A percentile compares a stretch with the other conserved stretches of the same genome.
Conservation (phyloP, 2,329 filamentous ascomycete species). For the Apiospora arundinis region DNA sequence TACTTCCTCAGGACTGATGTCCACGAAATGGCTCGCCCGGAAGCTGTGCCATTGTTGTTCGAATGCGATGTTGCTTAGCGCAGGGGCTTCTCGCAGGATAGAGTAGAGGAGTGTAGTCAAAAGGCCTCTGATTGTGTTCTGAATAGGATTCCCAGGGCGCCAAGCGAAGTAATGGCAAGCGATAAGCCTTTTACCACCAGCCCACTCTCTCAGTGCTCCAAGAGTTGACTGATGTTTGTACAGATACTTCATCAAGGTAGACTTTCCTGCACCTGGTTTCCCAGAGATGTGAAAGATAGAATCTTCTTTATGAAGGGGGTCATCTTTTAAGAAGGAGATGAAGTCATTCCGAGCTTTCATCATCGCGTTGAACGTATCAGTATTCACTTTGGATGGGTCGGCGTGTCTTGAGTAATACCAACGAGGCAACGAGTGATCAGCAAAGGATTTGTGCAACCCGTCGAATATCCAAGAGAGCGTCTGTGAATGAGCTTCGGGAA, state of each 20-base stretch:
- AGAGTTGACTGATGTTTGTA: neutral
- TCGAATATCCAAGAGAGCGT: neutral
- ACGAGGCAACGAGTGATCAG: too few species aligned
- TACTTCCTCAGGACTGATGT: neutral
- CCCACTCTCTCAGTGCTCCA: neutral
- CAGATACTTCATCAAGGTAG: neutral
- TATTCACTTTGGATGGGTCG: neutral
- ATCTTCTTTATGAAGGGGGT: accelerated
- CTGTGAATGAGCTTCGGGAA: neutral
- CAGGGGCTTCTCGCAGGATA: neutral
- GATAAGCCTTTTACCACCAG: neutral
- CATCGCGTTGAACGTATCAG: neutral
- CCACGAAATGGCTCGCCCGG: neutral
- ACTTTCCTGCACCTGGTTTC: neutral
- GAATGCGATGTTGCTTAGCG: neutral
- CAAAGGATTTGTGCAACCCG: neutral
- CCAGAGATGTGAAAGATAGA: neutral
- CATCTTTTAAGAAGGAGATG: neutral
- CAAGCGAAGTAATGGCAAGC: neutral
- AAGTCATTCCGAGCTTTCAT: neutral
- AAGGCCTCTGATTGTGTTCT: neutral
- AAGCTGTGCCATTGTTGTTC: neutral
- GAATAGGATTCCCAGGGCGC: neutral
- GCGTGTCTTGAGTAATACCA: too few species aligned
- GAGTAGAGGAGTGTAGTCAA: neutral